Evolutionary conservation across 1,284 basidiomycete species (phyloP).

Genomic region (Trichosporon faecale): DNA sequence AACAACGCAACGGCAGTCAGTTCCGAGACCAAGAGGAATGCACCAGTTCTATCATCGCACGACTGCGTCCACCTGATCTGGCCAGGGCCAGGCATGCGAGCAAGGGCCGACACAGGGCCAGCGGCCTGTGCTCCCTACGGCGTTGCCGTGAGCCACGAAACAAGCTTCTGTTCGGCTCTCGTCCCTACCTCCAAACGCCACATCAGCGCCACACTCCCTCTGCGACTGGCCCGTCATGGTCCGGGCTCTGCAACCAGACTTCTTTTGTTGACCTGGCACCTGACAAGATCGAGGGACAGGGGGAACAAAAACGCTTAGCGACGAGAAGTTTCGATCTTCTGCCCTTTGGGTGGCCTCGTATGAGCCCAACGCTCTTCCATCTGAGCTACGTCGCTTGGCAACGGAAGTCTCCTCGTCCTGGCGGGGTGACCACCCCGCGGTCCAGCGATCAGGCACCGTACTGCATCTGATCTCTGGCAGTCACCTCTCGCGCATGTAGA

Average conservation of each 20-base stretch:
- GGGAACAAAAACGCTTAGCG: slow-evolving; percentile 2
- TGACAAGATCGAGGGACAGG: not conserved
- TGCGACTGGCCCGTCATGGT: not conserved
- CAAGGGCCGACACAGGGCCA: not conserved
- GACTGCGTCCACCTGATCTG: not conserved
- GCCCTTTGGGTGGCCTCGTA: slow-evolving; percentile 10
- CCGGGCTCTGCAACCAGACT: not conserved
- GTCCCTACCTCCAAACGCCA: not conserved
- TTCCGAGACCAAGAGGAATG: not conserved
- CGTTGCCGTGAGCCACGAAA: not conserved
- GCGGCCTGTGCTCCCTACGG: not conserved
- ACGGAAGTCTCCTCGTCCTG: too few species aligned
- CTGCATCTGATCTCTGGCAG: not conserved
- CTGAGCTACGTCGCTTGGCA: slow-evolving; percentile 7
- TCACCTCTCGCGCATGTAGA: not conserved
- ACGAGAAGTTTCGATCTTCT: slow-evolving; percentile 12
- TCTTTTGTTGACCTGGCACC: not conserved
- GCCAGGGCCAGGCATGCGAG: not conserved
- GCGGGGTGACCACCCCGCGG: not conserved
- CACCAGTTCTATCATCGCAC: not conserved
- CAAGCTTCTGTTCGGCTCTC: not conserved
- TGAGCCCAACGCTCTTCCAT: slow-evolving; percentile 12
- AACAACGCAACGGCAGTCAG: not conserved
- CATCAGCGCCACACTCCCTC: not conserved
- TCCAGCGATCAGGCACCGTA: not conserved